Evolutionary conservation across 352 stramenopile genomes (phyloP), one percentile per base, ranked within the genome.

Genomic region (Pythium myriotylum): DNA sequence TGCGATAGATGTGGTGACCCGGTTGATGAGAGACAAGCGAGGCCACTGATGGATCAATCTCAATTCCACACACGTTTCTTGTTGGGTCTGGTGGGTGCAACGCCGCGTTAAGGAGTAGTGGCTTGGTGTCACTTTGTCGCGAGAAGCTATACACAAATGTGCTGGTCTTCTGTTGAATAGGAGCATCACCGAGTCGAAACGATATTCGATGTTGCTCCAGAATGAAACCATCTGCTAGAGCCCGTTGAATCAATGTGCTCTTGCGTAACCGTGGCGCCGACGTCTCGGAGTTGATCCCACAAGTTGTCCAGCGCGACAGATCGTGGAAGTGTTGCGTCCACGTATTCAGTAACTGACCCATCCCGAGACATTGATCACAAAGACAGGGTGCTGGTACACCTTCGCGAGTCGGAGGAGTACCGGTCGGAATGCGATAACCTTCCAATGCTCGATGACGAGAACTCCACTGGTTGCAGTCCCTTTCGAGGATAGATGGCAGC

Each of bases 271-370:
- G 4, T 14, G 37, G 29, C 29, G 10, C 29, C 10, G 10, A 10
- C 5, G 10, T 35, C 29, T 35, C 10, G 29, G 29, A 35, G 29
- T 10, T 35, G 10, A 10, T 10, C 29, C 29, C 29, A 10, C 10
- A 10, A 35, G 29, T 35, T 35, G 51, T 32, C 80, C 77, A 86
- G 19, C 70, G 72, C 17, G 56, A 68, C 16, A 89, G 68, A 56
- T 88, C 77, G 10, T 71, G 60, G 20, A 81, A 86, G 66, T 88
- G 80, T 16, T 80, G 62, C 19, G 72, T 65, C 80, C 77, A 89
- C 9, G 77, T 84, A 8, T 76, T 54, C 0, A 85, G 49, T 33
- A 85, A 66, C 46, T 89, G 76, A 16, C 75, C 61, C 0, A 59
- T 43, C 7, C 80, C 76, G 12, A 86, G 61, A 41, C 80, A 89